Conservation (phyloP, 2,329 filamentous ascomycete species). For the Shiraia bambusicola region DNA sequence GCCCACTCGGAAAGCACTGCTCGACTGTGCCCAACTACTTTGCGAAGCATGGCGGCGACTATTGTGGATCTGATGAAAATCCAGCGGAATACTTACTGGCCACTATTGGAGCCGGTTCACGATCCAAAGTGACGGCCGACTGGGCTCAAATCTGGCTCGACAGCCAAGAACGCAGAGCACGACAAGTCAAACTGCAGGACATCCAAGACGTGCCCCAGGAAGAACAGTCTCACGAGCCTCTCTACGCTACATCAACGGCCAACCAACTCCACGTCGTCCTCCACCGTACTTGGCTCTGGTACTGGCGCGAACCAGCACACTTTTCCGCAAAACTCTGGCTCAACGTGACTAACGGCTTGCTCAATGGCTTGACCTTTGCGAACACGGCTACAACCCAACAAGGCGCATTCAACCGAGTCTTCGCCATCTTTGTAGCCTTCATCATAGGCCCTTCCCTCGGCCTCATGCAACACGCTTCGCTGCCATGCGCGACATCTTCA, state of each 20-base stretch:
- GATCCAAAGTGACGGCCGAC: too few relatives aligned
- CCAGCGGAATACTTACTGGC: slow-evolving; percentile 45
- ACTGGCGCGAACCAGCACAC: not conserved
- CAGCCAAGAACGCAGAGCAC: too few relatives aligned
- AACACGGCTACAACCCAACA: not conserved
- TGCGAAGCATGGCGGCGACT: slow-evolving; percentile 50
- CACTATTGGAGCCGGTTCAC: too few relatives aligned
- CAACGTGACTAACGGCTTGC: not conserved
- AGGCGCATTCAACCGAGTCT: not conserved
- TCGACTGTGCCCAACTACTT: slow-evolving; percentile 59
- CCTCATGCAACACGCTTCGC: not conserved
- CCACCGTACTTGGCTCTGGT: not conserved
- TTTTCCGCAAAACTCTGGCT: not conserved
- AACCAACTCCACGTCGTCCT: not conserved
- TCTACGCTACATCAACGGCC: not conserved
- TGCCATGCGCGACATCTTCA: not conserved
- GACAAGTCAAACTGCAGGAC: too few relatives aligned
- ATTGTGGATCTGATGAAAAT: slow-evolving; percentile 52
- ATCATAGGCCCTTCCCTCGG: not conserved
- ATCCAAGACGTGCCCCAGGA: too few relatives aligned
- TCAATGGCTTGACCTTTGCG: not conserved
- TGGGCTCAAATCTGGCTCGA: too few relatives aligned
- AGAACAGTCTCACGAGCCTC: too few relatives aligned
- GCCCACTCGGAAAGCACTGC: slow-evolving; percentile 73
- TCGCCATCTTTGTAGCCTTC: not conserved